These are phyloP conservation scores for Naganishia friedmannii DNA, from an alignment of 768 basidiomycete genomes.

Conservation along the genomic window DNA sequence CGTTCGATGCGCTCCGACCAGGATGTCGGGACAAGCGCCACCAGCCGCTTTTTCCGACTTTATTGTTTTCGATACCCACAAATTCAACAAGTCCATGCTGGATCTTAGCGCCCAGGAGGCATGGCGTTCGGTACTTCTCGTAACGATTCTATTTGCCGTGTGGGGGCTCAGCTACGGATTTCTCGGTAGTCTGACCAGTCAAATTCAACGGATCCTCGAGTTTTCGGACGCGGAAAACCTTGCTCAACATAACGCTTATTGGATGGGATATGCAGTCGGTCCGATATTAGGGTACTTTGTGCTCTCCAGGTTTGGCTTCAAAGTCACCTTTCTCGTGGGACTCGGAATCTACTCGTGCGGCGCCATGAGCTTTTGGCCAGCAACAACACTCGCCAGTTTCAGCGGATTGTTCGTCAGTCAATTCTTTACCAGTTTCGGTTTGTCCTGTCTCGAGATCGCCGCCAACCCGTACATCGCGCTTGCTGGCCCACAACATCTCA, in stretches of 20 bases:
- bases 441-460: conserved; percentile 45
- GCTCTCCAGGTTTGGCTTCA: conserved; percentile 42
- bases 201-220: conserved; percentile 39
- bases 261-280: conserved; percentile 43
- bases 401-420: conserved; percentile 49
- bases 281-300: conserved; percentile 45
- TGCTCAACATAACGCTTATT: conserved; percentile 45
- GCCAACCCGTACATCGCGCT: conserved; percentile 50
- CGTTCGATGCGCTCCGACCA: conserved; percentile 2
- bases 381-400: conserved; percentile 34
- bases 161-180: conserved; percentile 52
- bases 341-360: conserved; percentile 45
- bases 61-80: not conserved
- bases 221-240: conserved; percentile 37
- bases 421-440: conserved; percentile 43
- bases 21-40: conserved; percentile 12
- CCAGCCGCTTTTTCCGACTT: conserved; percentile 41
- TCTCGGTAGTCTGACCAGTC: conserved; percentile 43
- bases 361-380: conserved; percentile 50
- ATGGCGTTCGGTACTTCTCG: conserved; percentile 28
- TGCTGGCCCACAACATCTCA: conserved; percentile 45
- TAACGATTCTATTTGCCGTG: conserved; percentile 45
- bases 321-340: conserved; percentile 47
- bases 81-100: not conserved
- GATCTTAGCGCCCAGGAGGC: not conserved